Base-by-base conservation (phyloP, 306 rosid species). In the Prinsepia uniflora region DNA sequence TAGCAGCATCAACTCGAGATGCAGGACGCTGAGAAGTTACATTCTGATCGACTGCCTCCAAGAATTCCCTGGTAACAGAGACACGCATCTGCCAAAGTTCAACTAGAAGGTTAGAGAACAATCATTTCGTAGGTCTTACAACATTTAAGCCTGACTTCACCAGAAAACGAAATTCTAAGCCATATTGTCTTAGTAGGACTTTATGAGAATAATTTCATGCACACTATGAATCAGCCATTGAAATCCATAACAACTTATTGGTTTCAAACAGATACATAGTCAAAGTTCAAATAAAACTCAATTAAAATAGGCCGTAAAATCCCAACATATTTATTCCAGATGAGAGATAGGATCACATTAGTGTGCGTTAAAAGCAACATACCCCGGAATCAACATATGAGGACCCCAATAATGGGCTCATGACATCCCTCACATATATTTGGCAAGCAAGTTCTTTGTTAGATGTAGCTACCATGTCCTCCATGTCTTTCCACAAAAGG, bases 401-500 rank as follows among this genome's bases (percentile, higher is more conserved):
- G 65, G 96, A 75, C 71, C 99, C 99, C 75, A 90, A 79, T 61
- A 89, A 85, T 62, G 97, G 96, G 81, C 79, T 76, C 89, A 95
- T 89, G 46, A 95, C 86, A 43, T 80, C 86, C 74, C 73, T 75
- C 42, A 87, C 90, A 67, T 68, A 95, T 10, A 77, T 19, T 44
- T 84, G 88, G 64, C 81, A 62, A 12, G 89, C 88, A 68, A 53
- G 53, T 56, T 86, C 96, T 67, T 76, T 83, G 75, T 81, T 84
- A 15, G 90, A 39, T 57, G 92, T 81, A 22, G 87, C 84, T 14
- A 61, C 72, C 65, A 87, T 75, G 45, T 69, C 86, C 49, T 80
- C 84, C 2, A 79, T 63, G 45, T 89, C 96, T 69, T 84, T 85
- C 99, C 97, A 95, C 56, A 91, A 69, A 18, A 81, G 75, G 46